Evolutionary conservation across 2,329 filamentous ascomycete species (phyloP).

Genomic region (Ceratocystis variospora): DNA sequence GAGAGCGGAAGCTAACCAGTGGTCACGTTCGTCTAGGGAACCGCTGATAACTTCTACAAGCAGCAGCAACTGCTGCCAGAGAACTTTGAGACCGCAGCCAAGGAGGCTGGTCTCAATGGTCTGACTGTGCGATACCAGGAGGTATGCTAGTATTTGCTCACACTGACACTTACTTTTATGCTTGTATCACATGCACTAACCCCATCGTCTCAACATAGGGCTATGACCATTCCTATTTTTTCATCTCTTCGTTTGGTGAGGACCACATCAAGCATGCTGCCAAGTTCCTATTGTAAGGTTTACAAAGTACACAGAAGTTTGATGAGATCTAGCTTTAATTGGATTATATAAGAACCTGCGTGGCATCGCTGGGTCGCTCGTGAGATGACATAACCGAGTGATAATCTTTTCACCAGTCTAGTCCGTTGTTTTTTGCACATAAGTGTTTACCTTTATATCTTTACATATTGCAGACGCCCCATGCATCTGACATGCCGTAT

Average conservation of each 20-base stretch:
- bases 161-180: background rate
- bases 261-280: slow-evolving; percentile 88
- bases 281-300: slow-evolving; percentile 49
- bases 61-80: slow-evolving; percentile 83
- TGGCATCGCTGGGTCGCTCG: background rate
- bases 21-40: slow-evolving; percentile 43
- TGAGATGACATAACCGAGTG: background rate
- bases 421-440: too few relatives aligned
- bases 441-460: background rate
- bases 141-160: slow-evolving; percentile 28
- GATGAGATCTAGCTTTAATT: background rate
- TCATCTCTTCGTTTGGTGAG: slow-evolving; percentile 78
- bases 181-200: background rate
- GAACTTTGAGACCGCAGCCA: slow-evolving; percentile 71
- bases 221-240: slow-evolving; percentile 97
- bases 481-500: background rate
- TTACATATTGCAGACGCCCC: background rate
- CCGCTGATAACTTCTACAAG: slow-evolving; percentile 93
- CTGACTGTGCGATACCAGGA: slow-evolving; percentile 72
- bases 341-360: background rate
- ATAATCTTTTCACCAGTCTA: too few relatives aligned
- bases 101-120: slow-evolving; percentile 58
- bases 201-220: slow-evolving; percentile 34
- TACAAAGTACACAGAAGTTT: too few relatives aligned
- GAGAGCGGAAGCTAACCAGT: background rate